A percentile compares a stretch with the other conserved stretches of the same genome.
Evolutionary conservation across 257 asterid genomes (phyloP).

Genomic region (Striga asiatica): DNA sequence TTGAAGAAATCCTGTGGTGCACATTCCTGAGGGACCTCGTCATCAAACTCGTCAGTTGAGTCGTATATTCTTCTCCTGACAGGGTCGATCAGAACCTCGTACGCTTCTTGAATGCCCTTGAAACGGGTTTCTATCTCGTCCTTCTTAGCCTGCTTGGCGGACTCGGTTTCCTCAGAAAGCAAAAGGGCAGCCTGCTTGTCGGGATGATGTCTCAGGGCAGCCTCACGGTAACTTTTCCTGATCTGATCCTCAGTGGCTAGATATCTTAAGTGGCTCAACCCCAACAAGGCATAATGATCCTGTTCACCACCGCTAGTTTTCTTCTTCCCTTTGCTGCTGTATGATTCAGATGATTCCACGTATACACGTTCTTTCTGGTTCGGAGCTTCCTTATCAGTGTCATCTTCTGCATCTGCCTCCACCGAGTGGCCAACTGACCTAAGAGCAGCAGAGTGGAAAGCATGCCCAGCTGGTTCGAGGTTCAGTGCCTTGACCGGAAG

Average conservation of each 20-base stretch:
- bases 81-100: slow-evolving; percentile 88
- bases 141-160: slow-evolving; percentile 75
- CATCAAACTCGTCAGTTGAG: slow-evolving; percentile 97
- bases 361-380: slow-evolving; percentile 46
- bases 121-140: slow-evolving; percentile 87
- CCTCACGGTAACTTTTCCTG: slow-evolving; percentile 73
- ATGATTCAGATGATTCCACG: slow-evolving; percentile 56
- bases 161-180: slow-evolving; percentile 79
- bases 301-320: slow-evolving; percentile 69
- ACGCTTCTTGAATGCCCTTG: slow-evolving; percentile 88
- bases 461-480: slow-evolving; percentile 84
- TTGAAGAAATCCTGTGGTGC: slow-evolving; percentile 85
- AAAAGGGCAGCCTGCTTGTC: slow-evolving; percentile 89
- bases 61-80: slow-evolving; percentile 83
- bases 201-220: slow-evolving; percentile 89
- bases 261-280: slow-evolving; percentile 86
- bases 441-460: slow-evolving; percentile 79
- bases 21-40: slow-evolving; percentile 76
- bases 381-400: slow-evolving; percentile 26
- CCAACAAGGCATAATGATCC: slow-evolving; percentile 90
- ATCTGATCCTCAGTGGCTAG: slow-evolving; percentile 98
- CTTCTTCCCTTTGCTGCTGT: slow-evolving; percentile 81
- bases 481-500: slow-evolving; percentile 53
- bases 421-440: slow-evolving; percentile 49
- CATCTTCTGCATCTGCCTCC: slow-evolving; percentile 36